These are phyloP conservation scores for Candida easanensis DNA, from an alignment of 805 yeast species.

Conservation along the genomic window DNA sequence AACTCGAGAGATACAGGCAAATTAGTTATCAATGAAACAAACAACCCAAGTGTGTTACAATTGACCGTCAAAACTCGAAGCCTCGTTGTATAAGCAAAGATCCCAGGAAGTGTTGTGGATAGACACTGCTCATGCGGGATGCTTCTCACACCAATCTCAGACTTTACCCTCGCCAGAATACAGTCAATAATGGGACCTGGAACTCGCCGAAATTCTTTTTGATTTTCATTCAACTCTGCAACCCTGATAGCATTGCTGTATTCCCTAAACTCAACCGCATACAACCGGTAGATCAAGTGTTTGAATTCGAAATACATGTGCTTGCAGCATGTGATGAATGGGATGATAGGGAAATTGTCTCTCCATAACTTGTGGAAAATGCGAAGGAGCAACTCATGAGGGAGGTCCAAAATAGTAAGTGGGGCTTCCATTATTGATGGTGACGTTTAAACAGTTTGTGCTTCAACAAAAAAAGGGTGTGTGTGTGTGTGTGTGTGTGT, in stretches of 20 bases:
- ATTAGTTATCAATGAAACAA: background rate
- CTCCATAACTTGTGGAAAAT: background rate
- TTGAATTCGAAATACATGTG: conserved; percentile 8
- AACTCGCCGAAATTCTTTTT: background rate
- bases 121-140: background rate
- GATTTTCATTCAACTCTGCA: background rate
- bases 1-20: no score
- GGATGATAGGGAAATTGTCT: conserved; percentile 8
- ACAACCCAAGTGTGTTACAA: background rate
- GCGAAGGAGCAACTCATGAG: background rate
- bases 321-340: conserved; percentile 15
- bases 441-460: no score
- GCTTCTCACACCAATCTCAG: background rate
- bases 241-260: no score
- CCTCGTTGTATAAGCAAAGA: background rate
- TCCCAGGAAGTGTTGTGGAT: background rate
- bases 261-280: background rate
- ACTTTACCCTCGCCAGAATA: background rate
- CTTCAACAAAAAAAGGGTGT: no score
- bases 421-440: no score
- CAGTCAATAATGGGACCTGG: background rate
- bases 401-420: no score
- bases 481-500: no score
- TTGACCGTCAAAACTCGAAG: background rate
- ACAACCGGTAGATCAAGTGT: conserved; percentile 10